These are phyloP conservation scores for Saprolegnia parasitica DNA, from an alignment of 352 stramenopile species.

Conservation along the genomic window DNA sequence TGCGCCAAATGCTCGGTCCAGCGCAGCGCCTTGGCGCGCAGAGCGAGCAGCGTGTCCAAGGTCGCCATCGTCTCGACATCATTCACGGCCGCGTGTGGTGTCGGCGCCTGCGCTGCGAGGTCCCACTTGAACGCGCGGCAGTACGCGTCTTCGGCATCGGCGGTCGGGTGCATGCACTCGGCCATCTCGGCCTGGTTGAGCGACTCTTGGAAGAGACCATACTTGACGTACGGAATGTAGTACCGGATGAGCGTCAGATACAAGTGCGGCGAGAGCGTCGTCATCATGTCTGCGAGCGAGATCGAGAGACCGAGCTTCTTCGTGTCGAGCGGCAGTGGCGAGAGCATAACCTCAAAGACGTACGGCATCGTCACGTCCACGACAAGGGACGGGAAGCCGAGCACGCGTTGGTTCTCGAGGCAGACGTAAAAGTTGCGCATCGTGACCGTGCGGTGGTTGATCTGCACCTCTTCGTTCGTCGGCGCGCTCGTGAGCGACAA, in stretches of 20 bases:
- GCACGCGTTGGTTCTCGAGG: constrained; percentile 10
- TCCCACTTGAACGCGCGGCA: constrained; percentile 28
- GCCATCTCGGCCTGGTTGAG: not conserved
- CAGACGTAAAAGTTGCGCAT: constrained; percentile 20
- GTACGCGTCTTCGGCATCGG: not conserved
- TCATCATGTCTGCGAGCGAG: constrained; percentile 4
- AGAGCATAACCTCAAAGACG: constrained; percentile 26
- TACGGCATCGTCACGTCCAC: constrained; percentile 26
- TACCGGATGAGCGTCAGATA: constrained; percentile 24
- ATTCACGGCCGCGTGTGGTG: not conserved
- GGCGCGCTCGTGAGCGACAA: constrained; percentile 9
- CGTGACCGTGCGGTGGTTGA: constrained; percentile 12
- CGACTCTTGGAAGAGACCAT: constrained; percentile 8
- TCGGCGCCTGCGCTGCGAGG: not conserved
- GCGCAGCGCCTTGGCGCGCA: constrained; percentile 6
- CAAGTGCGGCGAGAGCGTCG: constrained; percentile 18
- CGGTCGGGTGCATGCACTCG: not conserved
- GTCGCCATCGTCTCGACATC: constrained; percentile 11
- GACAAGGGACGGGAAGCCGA: constrained; percentile 16
- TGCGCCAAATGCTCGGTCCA: constrained; percentile 3
- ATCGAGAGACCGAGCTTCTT: constrained; percentile 25
- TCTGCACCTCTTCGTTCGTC: constrained; percentile 21
- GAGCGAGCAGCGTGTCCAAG: not conserved
- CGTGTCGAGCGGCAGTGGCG: constrained; percentile 1
- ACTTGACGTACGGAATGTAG: constrained; percentile 27